phyloP scores from a whole-genome alignment of 495 filamentous ascomycete species.

The Aspergillus ostianus region DNA sequence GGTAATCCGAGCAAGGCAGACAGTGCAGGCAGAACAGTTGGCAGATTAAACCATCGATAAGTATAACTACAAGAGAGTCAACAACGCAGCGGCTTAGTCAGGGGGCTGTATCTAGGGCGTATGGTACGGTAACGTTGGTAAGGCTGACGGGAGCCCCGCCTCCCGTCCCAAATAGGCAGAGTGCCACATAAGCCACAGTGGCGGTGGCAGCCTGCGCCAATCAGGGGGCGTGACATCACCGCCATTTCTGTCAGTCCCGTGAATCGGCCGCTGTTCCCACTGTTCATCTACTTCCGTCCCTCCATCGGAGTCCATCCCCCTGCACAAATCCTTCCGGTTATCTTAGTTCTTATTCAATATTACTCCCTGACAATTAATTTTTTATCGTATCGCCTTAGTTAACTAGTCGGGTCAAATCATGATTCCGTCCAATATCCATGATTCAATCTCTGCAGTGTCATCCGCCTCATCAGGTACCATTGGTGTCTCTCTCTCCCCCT shows the following conservation, averaged over 20 bases:
- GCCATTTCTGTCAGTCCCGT: conserved; percentile 19
- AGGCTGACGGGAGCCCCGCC: conserved; percentile 1
- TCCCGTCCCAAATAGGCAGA: too few species aligned
- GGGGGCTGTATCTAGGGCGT: neutral
- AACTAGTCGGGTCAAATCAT: neutral
- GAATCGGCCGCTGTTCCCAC: neutral
- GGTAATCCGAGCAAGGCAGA: too few species aligned
- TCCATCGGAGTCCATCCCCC: neutral
- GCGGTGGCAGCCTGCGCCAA: conserved; percentile 33
- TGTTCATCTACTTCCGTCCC: neutral
- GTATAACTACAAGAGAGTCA: too few species aligned
- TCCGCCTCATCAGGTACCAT: conserved; percentile 10
- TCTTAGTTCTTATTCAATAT: neutral
- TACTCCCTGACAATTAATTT: neutral
- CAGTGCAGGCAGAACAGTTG: neutral
- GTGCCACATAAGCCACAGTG: conserved; percentile 35
- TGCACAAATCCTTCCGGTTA: neutral
- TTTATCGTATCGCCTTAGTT: neutral
- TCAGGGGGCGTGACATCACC: conserved; percentile 32
- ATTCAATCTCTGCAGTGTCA: neutral
- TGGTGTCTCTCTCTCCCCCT: neutral
- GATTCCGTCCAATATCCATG: neutral
- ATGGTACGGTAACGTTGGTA: conserved; percentile 12
- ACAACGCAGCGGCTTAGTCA: too few species aligned
- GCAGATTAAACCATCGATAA: too few species aligned